phyloP scores from a whole-genome alignment of 2,329 filamentous ascomycete species.

The Allantophomopsis lycopodina region DNA sequence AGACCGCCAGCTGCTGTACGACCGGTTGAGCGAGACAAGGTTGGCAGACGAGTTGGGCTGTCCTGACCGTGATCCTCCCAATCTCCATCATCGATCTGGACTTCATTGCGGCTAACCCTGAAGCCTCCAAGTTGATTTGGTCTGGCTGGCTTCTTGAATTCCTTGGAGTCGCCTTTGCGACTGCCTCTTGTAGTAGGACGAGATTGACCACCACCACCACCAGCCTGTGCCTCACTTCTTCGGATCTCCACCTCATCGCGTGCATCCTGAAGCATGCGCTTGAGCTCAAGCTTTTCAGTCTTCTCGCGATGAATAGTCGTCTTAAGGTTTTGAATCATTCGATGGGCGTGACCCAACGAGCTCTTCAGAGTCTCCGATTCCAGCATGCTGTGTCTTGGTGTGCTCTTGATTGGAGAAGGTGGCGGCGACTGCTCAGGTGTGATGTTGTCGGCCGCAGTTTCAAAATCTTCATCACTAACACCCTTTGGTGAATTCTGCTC shows the following conservation, averaged over 20 bases:
- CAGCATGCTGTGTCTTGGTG: slow-evolving; percentile 80
- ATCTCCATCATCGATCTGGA: slow-evolving; percentile 66
- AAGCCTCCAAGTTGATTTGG: slow-evolving; percentile 63
- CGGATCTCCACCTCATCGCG: slow-evolving; percentile 76
- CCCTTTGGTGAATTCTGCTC: slow-evolving; percentile 49
- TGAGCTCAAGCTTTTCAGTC: slow-evolving; percentile 93
- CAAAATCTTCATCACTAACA: slow-evolving; percentile 47
- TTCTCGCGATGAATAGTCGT: slow-evolving; percentile 95
- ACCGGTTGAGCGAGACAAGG: slow-evolving; percentile 10
- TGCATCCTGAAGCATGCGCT: slow-evolving; percentile 87
- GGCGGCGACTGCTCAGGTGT: slow-evolving; percentile 88
- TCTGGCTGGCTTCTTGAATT: slow-evolving; percentile 66
- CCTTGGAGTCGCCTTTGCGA: slow-evolving; percentile 48
- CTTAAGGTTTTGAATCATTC: slow-evolving; percentile 92
- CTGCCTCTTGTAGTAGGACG: slow-evolving; percentile 39
- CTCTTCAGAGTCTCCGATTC: slow-evolving; percentile 93
- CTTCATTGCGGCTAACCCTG: slow-evolving; percentile 62
- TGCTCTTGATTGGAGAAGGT: slow-evolving; percentile 79
- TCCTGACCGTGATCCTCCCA: slow-evolving; percentile 60
- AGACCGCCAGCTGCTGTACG: slow-evolving; percentile 18
- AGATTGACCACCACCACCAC: slow-evolving; percentile 22
- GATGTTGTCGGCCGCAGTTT: slow-evolving; percentile 50
- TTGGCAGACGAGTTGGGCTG: slow-evolving; percentile 39
- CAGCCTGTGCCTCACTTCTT: slow-evolving; percentile 34
- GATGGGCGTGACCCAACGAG: slow-evolving; percentile 84